phyloP scores from a whole-genome alignment of 768 basidiomycete genomes.

The Trametes coccinea region DNA sequence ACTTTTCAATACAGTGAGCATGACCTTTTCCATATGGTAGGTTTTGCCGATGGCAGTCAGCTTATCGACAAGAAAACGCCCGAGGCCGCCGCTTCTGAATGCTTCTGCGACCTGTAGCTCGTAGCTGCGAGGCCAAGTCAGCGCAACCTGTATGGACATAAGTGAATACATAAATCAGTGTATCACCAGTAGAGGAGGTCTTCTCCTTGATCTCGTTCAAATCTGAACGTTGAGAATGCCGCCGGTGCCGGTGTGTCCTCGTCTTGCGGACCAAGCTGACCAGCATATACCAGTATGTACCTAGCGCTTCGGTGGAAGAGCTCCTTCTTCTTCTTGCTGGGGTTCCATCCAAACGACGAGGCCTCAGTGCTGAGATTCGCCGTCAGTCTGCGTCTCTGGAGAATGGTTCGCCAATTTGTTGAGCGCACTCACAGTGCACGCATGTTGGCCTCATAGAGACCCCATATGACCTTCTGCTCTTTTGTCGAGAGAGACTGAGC shows the following conservation, averaged over 20 bases:
- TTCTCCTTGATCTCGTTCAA: slow-evolving; percentile 64
- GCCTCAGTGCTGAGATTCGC: neutral
- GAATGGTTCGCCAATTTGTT: neutral
- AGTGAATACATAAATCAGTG: no score
- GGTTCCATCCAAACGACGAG: slow-evolving; percentile 26
- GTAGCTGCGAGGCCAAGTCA: slow-evolving; percentile 49
- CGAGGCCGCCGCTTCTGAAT: slow-evolving; percentile 56
- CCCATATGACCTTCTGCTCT: slow-evolving; percentile 52
- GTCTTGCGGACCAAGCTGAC: slow-evolving; percentile 3
- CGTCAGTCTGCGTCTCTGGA: neutral
- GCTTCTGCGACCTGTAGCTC: slow-evolving; percentile 63
- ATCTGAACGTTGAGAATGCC: slow-evolving; percentile 62
- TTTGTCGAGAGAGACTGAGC: slow-evolving; percentile 37
- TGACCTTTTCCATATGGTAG: slow-evolving; percentile 66
- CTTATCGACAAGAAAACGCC: slow-evolving; percentile 50
- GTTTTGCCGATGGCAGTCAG: slow-evolving; percentile 50
- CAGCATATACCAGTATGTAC: slow-evolving; percentile 7
- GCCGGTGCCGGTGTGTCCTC: slow-evolving; percentile 30
- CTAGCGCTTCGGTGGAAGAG: slow-evolving; percentile 20
- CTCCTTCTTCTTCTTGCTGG: slow-evolving; percentile 17
- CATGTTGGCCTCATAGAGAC: slow-evolving; percentile 60
- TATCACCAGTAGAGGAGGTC: slow-evolving; percentile 69
- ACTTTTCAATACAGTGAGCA: slow-evolving; percentile 80
- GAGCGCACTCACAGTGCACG: slow-evolving; percentile 32
- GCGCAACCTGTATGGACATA: neutral